phyloP scores from a whole-genome alignment of 257 asterid genomes.

The Penstemon eatonii region DNA sequence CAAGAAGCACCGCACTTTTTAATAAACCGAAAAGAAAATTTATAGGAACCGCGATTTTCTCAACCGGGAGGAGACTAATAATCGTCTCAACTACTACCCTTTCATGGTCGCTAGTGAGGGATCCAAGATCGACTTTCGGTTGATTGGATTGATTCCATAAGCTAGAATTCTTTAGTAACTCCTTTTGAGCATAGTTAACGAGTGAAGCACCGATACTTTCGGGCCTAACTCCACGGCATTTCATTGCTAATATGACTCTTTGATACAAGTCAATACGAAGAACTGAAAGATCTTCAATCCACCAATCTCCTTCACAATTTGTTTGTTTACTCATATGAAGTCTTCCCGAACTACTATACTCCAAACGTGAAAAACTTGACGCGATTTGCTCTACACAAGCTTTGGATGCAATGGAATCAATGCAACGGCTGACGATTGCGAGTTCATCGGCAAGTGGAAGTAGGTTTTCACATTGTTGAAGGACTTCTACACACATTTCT shows the following conservation, averaged over 20 bases:
- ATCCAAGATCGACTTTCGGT: constrained; percentile 39
- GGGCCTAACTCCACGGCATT: constrained; percentile 90
- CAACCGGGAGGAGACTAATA: constrained; percentile 85
- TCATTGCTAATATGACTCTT: constrained; percentile 78
- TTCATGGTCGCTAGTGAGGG: constrained; percentile 49
- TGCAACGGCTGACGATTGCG: constrained; percentile 59
- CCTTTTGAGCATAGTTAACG: constrained; percentile 78
- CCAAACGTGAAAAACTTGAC: constrained; percentile 87
- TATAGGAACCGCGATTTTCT: constrained; percentile 76
- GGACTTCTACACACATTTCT: constrained; percentile 87
- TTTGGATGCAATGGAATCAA: constrained; percentile 85
- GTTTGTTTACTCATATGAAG: constrained; percentile 85
- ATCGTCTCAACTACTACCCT: constrained; percentile 79
- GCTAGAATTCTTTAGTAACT: constrained; percentile 64
- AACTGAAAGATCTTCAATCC: constrained; percentile 87
- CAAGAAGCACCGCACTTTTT: constrained; percentile 78
- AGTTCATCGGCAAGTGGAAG: constrained; percentile 93
- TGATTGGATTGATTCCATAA: constrained; percentile 63
- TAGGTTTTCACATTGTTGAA: constrained; percentile 72
- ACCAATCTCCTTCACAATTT: constrained; percentile 81
- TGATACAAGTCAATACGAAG: constrained; percentile 74
- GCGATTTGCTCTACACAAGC: constrained; percentile 98
- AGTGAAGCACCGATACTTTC: constrained; percentile 92
- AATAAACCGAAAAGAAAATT: constrained; percentile 76
- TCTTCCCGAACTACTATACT: constrained; percentile 90